These are phyloP conservation scores for Penicillium sp. DNA, from an alignment of 2,329 filamentous ascomycete species.

Conservation along the genomic window DNA sequence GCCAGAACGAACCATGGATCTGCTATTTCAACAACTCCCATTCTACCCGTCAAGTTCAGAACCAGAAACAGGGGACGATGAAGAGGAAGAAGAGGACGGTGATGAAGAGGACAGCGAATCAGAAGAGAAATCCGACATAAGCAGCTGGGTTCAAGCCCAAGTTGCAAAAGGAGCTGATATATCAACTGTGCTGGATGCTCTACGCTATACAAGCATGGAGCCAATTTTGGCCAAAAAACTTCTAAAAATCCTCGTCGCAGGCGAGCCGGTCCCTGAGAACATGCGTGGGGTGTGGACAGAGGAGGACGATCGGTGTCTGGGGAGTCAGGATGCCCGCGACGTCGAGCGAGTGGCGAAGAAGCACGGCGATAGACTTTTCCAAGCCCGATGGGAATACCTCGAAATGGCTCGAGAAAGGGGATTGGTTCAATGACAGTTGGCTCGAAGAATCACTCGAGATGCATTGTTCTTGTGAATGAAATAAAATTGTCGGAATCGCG, in stretches of 20 bases:
- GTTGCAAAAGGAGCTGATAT: slow-evolving; percentile 33
- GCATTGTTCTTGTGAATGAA: not conserved
- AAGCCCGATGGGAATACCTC: slow-evolving; percentile 43
- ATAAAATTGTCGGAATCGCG: not conserved
- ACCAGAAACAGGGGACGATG: slow-evolving; percentile 12
- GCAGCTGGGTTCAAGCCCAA: slow-evolving; percentile 44
- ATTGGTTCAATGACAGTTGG: slow-evolving; percentile 10
- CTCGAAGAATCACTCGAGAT: not conserved
- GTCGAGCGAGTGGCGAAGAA: slow-evolving; percentile 44
- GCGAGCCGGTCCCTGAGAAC: slow-evolving; percentile 42
- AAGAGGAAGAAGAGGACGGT: slow-evolving; percentile 40
- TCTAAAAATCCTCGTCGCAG: slow-evolving; percentile 37
- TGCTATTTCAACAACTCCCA: slow-evolving; percentile 34
- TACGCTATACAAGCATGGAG: slow-evolving; percentile 47
- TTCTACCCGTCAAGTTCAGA: slow-evolving; percentile 30
- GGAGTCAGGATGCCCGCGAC: slow-evolving; percentile 34
- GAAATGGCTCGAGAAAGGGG: slow-evolving; percentile 29
- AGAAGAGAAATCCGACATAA: slow-evolving; percentile 29
- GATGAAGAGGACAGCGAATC: slow-evolving; percentile 17
- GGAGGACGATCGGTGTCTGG: slow-evolving; percentile 46
- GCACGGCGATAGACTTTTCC: slow-evolving; percentile 45
- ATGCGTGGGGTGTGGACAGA: slow-evolving; percentile 52
- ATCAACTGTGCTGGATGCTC: slow-evolving; percentile 35
- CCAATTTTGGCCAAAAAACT: slow-evolving; percentile 22
- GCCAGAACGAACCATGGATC: slow-evolving; percentile 17